These are phyloP conservation scores for Pinus tabuliformis DNA, from an alignment of 75 land plant genomes.

Conservation along the genomic window DNA sequence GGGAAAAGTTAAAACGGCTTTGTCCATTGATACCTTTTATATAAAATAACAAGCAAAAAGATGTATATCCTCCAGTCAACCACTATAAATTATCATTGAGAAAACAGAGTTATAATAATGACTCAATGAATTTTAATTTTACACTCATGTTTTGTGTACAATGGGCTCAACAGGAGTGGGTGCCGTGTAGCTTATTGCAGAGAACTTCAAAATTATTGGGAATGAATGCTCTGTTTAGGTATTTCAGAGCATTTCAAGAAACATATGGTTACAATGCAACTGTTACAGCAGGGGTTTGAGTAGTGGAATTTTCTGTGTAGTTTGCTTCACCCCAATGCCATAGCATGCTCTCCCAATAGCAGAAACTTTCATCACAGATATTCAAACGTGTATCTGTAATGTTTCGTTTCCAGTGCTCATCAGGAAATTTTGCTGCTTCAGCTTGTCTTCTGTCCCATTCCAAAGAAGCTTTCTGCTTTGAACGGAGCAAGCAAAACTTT, in stretches of 20 bases:
- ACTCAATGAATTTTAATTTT: not conserved
- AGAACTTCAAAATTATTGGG: not conserved
- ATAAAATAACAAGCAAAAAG: not conserved
- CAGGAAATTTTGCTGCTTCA: constrained; percentile 20
- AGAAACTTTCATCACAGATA: constrained; percentile 27
- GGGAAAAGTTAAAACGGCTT: not conserved
- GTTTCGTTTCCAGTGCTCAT: constrained; percentile 74
- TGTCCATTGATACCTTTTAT: not conserved
- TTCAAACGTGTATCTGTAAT: constrained; percentile 64
- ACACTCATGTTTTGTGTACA: constrained; percentile 1
- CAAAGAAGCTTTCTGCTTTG: constrained; percentile 50
- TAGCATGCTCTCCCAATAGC: constrained; percentile 55
- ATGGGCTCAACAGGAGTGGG: not conserved
- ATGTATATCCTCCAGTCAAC: not conserved
- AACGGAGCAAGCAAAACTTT: constrained; percentile 43
- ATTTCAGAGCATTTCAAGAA: not conserved
- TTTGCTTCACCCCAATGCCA: constrained; percentile 46
- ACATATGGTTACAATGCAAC: not conserved
- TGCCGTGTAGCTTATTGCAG: not conserved
- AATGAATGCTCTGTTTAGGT: not conserved
- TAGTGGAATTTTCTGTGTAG: constrained; percentile 25
- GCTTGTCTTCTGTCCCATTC: constrained; percentile 67
- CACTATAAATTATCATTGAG: not conserved
- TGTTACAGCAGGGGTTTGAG: constrained; percentile 8
- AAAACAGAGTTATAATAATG: not conserved